Percentiles rank a stretch among this genome's conserved stretches.
Conservation (phyloP, 805 yeast species). For the Candida dendrica region DNA sequence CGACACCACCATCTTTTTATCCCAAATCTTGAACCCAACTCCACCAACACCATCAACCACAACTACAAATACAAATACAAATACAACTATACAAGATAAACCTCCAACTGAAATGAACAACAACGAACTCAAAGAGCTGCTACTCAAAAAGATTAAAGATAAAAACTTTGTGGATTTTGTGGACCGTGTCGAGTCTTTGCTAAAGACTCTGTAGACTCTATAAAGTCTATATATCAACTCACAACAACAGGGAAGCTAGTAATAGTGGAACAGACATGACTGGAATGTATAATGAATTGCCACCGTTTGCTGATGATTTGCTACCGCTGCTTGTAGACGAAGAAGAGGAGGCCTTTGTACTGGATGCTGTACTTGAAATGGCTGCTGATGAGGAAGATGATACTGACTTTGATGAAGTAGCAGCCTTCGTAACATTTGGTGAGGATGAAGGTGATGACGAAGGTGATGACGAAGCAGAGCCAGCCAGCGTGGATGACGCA, state of each 20-base stretch:
- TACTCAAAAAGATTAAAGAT: conserved; percentile 17
- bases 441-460: not conserved
- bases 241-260: conserved; percentile 5
- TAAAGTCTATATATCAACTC: too few relatives aligned
- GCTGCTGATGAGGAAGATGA: not conserved
- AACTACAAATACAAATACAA: too few relatives aligned
- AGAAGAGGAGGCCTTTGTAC: not conserved
- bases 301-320: not conserved
- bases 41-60: not conserved
- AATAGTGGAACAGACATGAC: conserved; percentile 7
- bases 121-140: conserved; percentile 9
- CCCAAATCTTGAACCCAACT: conserved; percentile 9
- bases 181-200: not conserved
- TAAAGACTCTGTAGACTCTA: not conserved
- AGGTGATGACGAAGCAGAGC: too few relatives aligned
- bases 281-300: conserved; percentile 5
- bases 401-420: conserved; percentile 3
- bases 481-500: not conserved
- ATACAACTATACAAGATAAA: too few relatives aligned
- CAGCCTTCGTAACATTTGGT: not conserved
- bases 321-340: not conserved
- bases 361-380: too few relatives aligned
- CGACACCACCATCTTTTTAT: conserved; percentile 5
- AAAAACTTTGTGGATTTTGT: conserved; percentile 17
- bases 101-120: conserved; percentile 6